A percentile compares a stretch with the other conserved stretches of the same genome.
Conservation (phyloP, 208 protist species). For the Leishmania aethiopica region DNA sequence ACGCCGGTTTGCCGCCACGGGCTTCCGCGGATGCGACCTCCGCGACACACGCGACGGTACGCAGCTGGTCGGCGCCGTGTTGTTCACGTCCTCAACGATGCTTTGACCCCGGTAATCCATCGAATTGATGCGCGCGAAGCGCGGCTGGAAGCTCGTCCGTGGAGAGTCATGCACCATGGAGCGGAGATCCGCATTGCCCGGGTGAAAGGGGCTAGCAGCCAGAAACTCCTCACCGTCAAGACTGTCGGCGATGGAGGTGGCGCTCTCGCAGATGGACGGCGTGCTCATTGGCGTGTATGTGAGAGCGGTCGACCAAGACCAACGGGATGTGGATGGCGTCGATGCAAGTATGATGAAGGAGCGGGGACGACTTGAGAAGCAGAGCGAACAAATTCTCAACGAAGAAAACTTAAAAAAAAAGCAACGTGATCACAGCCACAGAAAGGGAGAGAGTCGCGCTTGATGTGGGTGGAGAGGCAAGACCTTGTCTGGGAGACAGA, state of each 20-base stretch:
- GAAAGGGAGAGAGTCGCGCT: not conserved
- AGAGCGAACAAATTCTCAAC: no score
- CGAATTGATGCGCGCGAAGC: slow-evolving; percentile 24
- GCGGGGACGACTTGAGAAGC: not conserved
- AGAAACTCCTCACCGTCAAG: slow-evolving; percentile 25
- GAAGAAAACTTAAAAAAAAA: not conserved
- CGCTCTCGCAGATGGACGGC: slow-evolving; percentile 12
- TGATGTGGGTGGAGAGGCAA: no score
- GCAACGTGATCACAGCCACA: not conserved
- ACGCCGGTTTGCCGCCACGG: not conserved
- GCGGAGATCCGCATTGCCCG: slow-evolving; percentile 1
- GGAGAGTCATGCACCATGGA: not conserved
- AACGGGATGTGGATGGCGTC: not conserved
- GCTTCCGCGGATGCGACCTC: not conserved
- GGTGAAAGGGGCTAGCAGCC: slow-evolving; percentile 13
- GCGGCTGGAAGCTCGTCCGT: slow-evolving; percentile 6
- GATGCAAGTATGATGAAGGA: not conserved
- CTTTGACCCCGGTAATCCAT: slow-evolving; percentile 22
- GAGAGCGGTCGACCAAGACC: not conserved
- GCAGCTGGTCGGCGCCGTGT: slow-evolving; percentile 1
- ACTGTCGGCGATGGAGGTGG: slow-evolving; percentile 20
- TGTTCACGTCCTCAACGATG: slow-evolving; percentile 26
- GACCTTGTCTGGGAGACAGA: not conserved
- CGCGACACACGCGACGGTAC: not conserved
- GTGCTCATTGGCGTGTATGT: slow-evolving; percentile 6